Evolutionary conservation across 768 basidiomycete genomes (phyloP).

Genomic region (Rubroboletus pulcherrimus): DNA sequence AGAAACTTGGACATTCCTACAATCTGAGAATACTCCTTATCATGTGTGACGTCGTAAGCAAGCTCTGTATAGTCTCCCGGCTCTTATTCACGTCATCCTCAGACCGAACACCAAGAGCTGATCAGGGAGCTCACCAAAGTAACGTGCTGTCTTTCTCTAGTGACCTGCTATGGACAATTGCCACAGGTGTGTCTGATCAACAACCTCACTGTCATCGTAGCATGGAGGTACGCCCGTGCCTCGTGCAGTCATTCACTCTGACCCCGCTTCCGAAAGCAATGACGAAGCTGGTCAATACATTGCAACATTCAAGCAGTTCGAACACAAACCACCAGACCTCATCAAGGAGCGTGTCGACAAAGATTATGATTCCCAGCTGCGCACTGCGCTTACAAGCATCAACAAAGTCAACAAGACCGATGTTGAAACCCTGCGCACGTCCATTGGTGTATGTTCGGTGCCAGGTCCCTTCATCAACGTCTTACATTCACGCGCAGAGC

Average conservation of each 20-base stretch:
- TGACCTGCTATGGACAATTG: constrained; percentile 1
- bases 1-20: constrained; percentile 78
- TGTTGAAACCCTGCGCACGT: constrained; percentile 84
- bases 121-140: constrained; percentile 93
- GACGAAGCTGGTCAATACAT: constrained; percentile 95
- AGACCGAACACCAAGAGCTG: constrained; percentile 89
- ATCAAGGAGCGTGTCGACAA: constrained; percentile 95
- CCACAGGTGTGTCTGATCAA: constrained; percentile 81
- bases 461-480: neutral
- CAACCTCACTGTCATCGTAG: constrained; percentile 86
- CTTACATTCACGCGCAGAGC: constrained; percentile 50
- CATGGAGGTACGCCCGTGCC: constrained; percentile 69
- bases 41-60: constrained; percentile 84
- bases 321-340: constrained; percentile 87
- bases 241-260: neutral
- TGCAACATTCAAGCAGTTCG: constrained; percentile 87
- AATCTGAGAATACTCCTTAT: constrained; percentile 82
- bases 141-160: constrained; percentile 7
- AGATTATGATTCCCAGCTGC: constrained; percentile 77
- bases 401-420: constrained; percentile 97
- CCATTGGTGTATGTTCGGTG: constrained; percentile 73
- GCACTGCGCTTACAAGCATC: constrained; percentile 80
- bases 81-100: neutral
- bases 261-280: constrained; percentile 41
- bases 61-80: neutral